Percentiles rank a stretch among this genome's conserved stretches.
phyloP scores from a whole-genome alignment of 78 protist species.

The Chrysochromulina parva region DNA sequence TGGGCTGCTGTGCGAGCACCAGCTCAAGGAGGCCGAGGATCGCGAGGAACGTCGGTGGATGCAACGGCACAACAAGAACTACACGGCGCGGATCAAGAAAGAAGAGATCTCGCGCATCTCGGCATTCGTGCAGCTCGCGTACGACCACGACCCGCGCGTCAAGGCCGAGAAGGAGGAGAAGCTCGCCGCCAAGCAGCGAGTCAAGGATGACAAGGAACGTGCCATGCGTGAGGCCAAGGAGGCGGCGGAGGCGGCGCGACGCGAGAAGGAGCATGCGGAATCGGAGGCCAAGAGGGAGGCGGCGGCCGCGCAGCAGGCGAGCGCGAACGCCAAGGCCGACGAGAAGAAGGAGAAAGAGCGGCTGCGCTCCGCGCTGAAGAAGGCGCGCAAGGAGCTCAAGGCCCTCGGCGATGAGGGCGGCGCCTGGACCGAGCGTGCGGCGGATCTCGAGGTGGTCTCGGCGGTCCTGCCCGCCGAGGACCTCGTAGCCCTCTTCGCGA shows the following conservation, averaged over 20 bases:
- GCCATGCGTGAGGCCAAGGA: background rate
- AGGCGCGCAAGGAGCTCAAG: background rate
- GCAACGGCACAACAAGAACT: conserved; percentile 11
- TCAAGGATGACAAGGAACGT: background rate
- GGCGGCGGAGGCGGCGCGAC: too few species aligned
- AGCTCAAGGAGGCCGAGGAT: background rate
- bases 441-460: background rate
- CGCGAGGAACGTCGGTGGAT: conserved; percentile 43
- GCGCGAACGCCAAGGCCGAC: background rate
- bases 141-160: conserved; percentile 12
- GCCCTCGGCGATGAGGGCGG: background rate
- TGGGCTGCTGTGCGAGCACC: background rate
- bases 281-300: too few species aligned
- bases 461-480: background rate
- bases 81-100: background rate
- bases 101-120: background rate
- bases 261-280: too few species aligned
- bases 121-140: background rate
- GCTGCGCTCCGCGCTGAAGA: conserved; percentile 7
- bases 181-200: background rate
- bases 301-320: background rate
- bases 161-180: background rate
- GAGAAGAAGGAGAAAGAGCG: background rate
- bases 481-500: background rate
- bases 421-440: background rate